A percentile compares a stretch with the other conserved stretches of the same genome.
Conservation (phyloP, 306 rosid species). For the Dicorynia guianensis region DNA sequence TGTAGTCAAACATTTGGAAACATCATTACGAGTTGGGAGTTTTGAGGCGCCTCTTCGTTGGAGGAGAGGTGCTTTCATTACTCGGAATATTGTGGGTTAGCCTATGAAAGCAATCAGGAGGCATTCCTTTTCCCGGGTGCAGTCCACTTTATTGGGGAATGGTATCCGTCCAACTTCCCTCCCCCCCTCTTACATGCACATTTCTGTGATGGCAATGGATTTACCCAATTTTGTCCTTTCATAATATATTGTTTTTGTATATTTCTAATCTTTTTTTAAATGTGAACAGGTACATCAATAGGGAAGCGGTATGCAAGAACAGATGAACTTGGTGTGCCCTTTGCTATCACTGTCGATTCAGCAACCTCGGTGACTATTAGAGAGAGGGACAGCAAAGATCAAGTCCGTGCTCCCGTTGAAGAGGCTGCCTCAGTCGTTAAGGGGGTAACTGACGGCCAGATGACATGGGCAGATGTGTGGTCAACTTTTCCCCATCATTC, state of each 20-base stretch:
- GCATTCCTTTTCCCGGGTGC: not conserved
- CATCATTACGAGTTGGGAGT: not conserved
- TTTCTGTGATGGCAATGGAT: conserved; percentile 9
- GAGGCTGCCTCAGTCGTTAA: conserved; percentile 69
- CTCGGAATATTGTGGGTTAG: not conserved
- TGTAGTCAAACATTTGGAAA: not conserved
- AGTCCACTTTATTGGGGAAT: not conserved
- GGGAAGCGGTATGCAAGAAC: conserved; percentile 90
- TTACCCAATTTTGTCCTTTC: not conserved
- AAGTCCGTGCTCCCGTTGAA: conserved; percentile 75
- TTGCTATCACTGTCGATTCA: conserved; percentile 81
- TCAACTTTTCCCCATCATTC: conserved; percentile 75
- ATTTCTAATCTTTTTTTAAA: not conserved
- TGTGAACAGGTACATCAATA: conserved; percentile 75
- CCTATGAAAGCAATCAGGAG: not conserved
- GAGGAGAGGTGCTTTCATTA: not conserved
- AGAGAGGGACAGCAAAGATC: conserved; percentile 90
- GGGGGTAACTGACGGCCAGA: conserved; percentile 74
- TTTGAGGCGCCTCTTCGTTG: not conserved
- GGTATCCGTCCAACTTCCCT: not conserved
- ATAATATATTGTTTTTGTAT: not conserved
- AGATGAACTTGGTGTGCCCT: conserved; percentile 92
- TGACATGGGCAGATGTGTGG: conserved; percentile 82
- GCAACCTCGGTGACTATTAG: conserved; percentile 72
- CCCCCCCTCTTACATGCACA: not conserved